Percentiles rank a stretch among this genome's conserved stretches.
Conservation (phyloP, 1,139 yeast species). For the Yamadazyma membranifaciens region DNA sequence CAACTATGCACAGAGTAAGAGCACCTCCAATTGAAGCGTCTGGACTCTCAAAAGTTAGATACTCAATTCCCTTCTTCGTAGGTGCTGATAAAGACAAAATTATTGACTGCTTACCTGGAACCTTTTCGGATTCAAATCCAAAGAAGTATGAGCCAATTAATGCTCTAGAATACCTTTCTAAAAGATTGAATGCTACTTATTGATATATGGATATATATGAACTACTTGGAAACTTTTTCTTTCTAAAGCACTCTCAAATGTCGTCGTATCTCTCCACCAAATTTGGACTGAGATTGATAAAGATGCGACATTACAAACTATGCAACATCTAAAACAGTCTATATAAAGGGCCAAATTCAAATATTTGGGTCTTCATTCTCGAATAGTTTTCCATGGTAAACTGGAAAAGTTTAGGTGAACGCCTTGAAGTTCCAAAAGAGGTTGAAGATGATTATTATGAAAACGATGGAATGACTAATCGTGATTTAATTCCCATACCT, state of each 20-base stretch:
- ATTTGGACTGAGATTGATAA: too few relatives aligned
- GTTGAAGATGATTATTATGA: conserved; percentile 13
- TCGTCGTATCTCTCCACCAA: too few relatives aligned
- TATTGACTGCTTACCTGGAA: conserved; percentile 22
- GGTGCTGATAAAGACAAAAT: conserved; percentile 26
- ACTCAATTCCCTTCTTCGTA: conserved; percentile 25
- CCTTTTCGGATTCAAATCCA: conserved; percentile 20
- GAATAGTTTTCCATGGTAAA: neutral
- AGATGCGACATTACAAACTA: too few relatives aligned
- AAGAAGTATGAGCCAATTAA: conserved; percentile 26
- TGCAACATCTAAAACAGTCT: too few relatives aligned
- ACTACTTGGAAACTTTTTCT: too few relatives aligned
- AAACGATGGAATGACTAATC: conserved; percentile 18
- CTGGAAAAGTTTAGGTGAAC: neutral
- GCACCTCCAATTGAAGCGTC: conserved; percentile 14
- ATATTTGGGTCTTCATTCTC: too few relatives aligned
- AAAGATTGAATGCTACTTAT: conserved; percentile 11
- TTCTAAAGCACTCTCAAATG: too few relatives aligned
- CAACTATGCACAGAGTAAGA: conserved; percentile 27
- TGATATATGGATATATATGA: neutral
- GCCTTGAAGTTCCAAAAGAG: conserved; percentile 16
- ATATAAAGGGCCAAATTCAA: too few relatives aligned
- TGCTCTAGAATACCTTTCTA: conserved; percentile 19
- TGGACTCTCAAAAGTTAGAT: conserved; percentile 21
- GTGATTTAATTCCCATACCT: conserved; percentile 14